Conservation (phyloP, 306 rosid species). For the Trifolium fragiferum region DNA sequence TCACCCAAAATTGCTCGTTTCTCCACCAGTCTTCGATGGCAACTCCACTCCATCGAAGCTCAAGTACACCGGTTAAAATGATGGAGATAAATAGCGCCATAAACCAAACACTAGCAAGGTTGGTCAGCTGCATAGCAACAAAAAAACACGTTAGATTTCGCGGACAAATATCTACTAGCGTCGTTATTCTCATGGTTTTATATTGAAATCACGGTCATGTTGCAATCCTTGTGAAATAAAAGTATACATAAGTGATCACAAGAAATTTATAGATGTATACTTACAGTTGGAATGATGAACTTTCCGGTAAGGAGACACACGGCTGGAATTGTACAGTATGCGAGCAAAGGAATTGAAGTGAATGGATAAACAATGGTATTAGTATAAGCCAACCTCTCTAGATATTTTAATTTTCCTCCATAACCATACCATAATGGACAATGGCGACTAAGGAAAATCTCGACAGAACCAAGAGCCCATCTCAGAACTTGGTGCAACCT, state of each 20-base stretch:
- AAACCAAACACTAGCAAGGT: slow-evolving; percentile 56
- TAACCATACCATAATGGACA: slow-evolving; percentile 65
- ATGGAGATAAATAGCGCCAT: slow-evolving; percentile 56
- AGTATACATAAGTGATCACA: slow-evolving; percentile 4
- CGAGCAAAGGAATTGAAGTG: slow-evolving; percentile 59
- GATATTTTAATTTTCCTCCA: slow-evolving; percentile 55
- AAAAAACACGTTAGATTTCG: background rate
- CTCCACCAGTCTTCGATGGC: slow-evolving; percentile 50
- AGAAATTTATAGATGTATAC: slow-evolving; percentile 20
- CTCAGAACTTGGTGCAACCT: slow-evolving; percentile 59
- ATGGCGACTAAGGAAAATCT: slow-evolving; percentile 58
- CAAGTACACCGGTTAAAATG: slow-evolving; percentile 51
- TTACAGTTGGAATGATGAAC: slow-evolving; percentile 60
- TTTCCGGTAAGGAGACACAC: slow-evolving; percentile 60
- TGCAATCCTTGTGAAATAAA: background rate
- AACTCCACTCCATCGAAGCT: slow-evolving; percentile 60
- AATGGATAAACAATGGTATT: slow-evolving; percentile 60
- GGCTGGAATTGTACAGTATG: slow-evolving; percentile 59
- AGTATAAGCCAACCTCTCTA: slow-evolving; percentile 54
- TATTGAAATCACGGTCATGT: background rate
- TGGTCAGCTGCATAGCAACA: slow-evolving; percentile 43
- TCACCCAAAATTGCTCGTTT: slow-evolving; percentile 57
- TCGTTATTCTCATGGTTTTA: background rate
- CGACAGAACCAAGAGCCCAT: slow-evolving; percentile 63
- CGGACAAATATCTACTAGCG: background rate